phyloP scores from a whole-genome alignment of 2,329 filamentous ascomycete genomes.

The Trichoderma arundinaceum region DNA sequence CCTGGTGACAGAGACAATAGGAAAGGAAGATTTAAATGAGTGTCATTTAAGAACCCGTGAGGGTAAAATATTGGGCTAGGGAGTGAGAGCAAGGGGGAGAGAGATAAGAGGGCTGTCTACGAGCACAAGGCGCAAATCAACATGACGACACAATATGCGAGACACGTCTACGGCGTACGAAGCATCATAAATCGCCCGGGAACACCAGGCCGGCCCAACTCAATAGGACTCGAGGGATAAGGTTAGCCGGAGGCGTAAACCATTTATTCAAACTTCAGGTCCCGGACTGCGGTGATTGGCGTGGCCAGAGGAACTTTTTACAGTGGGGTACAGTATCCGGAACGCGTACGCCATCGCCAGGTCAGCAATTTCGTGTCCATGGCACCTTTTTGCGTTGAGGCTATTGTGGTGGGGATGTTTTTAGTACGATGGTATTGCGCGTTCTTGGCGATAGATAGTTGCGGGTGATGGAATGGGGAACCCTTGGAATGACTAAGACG shows the following conservation, averaged over 20 bases:
- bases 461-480: neutral
- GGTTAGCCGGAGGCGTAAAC: constrained; percentile 7
- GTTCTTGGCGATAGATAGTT: neutral
- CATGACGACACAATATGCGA: constrained; percentile 22
- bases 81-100: neutral
- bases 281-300: neutral
- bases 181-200: neutral
- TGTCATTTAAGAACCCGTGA: neutral
- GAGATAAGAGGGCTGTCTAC: neutral
- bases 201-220: neutral
- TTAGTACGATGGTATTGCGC: no score
- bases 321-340: constrained; percentile 28
- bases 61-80: neutral
- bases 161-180: constrained; percentile 20
- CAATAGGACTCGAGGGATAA: neutral
- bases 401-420: neutral
- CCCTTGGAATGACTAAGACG: neutral
- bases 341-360: constrained; percentile 19
- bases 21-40: neutral
- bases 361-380: neutral
- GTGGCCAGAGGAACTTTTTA: constrained; percentile 10
- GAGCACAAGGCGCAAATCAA: neutral
- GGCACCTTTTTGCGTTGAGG: neutral
- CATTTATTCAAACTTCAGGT: constrained; percentile 10
- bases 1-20: neutral